These are phyloP conservation scores for Penicillium sp. DNA, from an alignment of 2,329 filamentous ascomycete species.

Conservation along the genomic window DNA sequence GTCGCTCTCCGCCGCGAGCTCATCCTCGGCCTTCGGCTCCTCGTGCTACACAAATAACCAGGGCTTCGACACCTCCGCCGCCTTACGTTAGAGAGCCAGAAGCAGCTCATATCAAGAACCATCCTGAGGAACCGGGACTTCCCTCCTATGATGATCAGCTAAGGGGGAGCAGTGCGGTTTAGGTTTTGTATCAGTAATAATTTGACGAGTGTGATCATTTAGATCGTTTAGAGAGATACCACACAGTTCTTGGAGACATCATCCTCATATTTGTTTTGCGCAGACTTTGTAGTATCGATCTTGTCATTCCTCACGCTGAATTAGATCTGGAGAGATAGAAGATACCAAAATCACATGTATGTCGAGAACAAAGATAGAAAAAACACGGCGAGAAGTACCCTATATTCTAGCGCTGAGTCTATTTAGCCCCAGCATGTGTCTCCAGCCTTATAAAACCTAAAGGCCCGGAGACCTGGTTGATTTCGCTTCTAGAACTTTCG, in stretches of 20 bases:
- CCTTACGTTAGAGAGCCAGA: neutral
- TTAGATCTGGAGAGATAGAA: too few relatives aligned
- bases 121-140: neutral
- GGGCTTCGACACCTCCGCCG: neutral
- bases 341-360: too few relatives aligned
- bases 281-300: too few relatives aligned
- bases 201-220: neutral
- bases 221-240: neutral
- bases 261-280: fast-evolving
- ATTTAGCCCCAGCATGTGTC: too few relatives aligned
- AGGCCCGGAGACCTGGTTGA: too few relatives aligned
- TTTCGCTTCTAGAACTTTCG: too few relatives aligned
- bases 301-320: too few relatives aligned
- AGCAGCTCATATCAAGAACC: neutral
- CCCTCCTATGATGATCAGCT: neutral
- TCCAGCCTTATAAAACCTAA: too few relatives aligned
- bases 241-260: too few relatives aligned
- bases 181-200: neutral
- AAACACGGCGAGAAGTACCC: too few relatives aligned
- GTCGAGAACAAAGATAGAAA: too few relatives aligned
- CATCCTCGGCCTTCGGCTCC: neutral
- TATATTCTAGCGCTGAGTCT: too few relatives aligned
- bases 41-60: neutral
- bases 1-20: neutral
- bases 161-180: neutral